Conservation (phyloP, 306 rosid genomes). For the Glycyrrhiza uralensis region DNA sequence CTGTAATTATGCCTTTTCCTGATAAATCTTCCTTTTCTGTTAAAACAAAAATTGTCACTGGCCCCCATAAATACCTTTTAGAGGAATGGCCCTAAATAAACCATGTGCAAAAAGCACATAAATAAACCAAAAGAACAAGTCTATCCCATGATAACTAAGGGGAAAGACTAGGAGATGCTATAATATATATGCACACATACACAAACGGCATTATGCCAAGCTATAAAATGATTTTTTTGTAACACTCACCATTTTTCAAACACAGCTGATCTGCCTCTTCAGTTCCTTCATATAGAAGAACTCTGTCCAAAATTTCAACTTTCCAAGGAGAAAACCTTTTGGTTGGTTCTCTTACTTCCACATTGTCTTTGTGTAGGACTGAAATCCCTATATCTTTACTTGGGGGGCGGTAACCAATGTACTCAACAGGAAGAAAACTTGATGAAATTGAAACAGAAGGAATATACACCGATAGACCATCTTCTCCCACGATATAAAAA, state of each 20-base stretch:
- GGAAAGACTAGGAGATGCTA: neutral
- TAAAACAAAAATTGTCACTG: neutral
- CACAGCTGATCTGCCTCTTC: conserved; percentile 79
- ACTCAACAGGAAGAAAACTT: conserved; percentile 61
- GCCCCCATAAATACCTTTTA: neutral
- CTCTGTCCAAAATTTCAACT: conserved; percentile 83
- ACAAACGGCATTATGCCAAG: neutral
- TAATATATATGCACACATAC: neutral
- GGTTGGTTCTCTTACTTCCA: conserved; percentile 45
- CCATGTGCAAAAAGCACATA: conserved; percentile 6
- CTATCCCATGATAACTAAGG: conserved; percentile 9
- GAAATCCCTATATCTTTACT: conserved; percentile 36
- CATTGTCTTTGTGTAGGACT: conserved; percentile 39
- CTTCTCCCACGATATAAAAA: conserved; percentile 75
- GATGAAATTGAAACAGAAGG: conserved; percentile 69
- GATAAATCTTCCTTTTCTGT: neutral
- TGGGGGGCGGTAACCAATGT: conserved; percentile 54
- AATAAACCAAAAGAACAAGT: neutral
- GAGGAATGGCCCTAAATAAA: conserved; percentile 2
- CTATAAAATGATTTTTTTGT: neutral
- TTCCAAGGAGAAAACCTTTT: conserved; percentile 62
- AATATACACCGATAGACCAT: conserved; percentile 72
- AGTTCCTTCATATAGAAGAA: conserved; percentile 73
- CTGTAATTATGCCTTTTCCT: neutral
- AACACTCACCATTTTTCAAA: conserved; percentile 78